Percentiles rank a stretch among this genome's conserved stretches.
Evolutionary conservation across 768 basidiomycete species (phyloP).

Genomic region (Cantharellus cinnabarinus): DNA sequence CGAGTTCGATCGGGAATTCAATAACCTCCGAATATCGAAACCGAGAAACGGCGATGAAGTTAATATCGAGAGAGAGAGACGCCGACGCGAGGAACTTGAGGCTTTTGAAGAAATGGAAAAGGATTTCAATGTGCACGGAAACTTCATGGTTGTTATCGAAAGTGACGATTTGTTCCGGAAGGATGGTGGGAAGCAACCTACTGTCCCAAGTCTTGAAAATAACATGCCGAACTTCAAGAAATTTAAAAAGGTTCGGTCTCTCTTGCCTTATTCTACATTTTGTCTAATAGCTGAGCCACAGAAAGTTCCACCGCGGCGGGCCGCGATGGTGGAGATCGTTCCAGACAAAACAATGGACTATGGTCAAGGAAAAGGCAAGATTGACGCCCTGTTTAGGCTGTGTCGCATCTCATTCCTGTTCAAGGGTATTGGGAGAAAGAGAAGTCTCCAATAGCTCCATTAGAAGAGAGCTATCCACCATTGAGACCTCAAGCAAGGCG

Average conservation of each 20-base stretch:
- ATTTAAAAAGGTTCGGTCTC: slow-evolving; percentile 40
- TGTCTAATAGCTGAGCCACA: slow-evolving; percentile 19
- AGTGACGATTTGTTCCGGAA: slow-evolving; percentile 25
- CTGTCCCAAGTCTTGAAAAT: slow-evolving; percentile 20
- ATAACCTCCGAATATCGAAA: slow-evolving; percentile 41
- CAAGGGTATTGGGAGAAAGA: neutral
- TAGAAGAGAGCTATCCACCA: neutral
- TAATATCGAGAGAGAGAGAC: slow-evolving; percentile 15
- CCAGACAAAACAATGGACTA: slow-evolving; percentile 31
- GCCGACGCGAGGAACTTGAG: slow-evolving; percentile 34
- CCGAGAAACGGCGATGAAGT: slow-evolving; percentile 14
- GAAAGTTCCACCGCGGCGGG: slow-evolving; percentile 10
- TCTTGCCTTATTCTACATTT: neutral
- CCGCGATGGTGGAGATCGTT: slow-evolving; percentile 30
- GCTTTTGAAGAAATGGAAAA: slow-evolving; percentile 46
- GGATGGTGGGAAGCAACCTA: slow-evolving; percentile 9
- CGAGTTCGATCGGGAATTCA: slow-evolving; percentile 59
- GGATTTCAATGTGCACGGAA: slow-evolving; percentile 39
- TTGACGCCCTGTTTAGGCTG: neutral
- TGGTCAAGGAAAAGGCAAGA: slow-evolving; percentile 32
- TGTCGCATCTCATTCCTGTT: neutral
- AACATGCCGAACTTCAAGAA: slow-evolving; percentile 52
- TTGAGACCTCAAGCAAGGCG: neutral
- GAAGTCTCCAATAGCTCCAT: neutral
- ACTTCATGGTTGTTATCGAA: slow-evolving; percentile 47